A percentile compares a stretch with the other conserved stretches of the same genome.
Conservation (phyloP, 2,329 filamentous ascomycete genomes). For the Penicillium sp. region DNA sequence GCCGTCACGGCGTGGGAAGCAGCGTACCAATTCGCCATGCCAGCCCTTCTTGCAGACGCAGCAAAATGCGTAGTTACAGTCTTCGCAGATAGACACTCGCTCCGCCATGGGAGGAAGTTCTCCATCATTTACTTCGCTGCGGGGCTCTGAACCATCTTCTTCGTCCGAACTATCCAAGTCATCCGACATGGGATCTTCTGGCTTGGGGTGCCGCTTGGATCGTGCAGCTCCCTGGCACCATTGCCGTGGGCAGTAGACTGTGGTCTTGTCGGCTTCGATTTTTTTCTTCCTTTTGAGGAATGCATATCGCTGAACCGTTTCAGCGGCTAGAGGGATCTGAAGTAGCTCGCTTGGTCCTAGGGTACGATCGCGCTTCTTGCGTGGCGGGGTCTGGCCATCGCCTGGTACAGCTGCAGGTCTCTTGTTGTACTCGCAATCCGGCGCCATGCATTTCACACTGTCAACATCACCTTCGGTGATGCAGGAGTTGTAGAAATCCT, state of each 20-base stretch:
- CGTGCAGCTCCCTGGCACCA: slow-evolving; percentile 91
- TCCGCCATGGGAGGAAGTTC: slow-evolving; percentile 56
- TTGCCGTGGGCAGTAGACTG: slow-evolving; percentile 84
- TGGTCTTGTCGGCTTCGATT: slow-evolving; percentile 86
- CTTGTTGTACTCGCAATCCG: slow-evolving; percentile 71
- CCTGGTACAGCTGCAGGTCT: slow-evolving; percentile 19
- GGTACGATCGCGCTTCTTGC: slow-evolving; percentile 63
- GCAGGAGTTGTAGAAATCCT: slow-evolving; percentile 84
- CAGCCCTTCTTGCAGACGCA: slow-evolving; percentile 72
- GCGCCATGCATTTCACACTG: slow-evolving; percentile 75
- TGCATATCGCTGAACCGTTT: slow-evolving; percentile 80
- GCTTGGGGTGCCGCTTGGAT: slow-evolving; percentile 71
- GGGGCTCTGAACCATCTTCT: slow-evolving; percentile 46
- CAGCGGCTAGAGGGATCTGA: slow-evolving; percentile 69
- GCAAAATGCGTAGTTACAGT: slow-evolving; percentile 89
- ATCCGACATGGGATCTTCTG: slow-evolving; percentile 62
- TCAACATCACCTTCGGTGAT: slow-evolving; percentile 82
- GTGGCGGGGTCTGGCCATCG: slow-evolving; percentile 39
- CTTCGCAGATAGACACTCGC: slow-evolving; percentile 79
- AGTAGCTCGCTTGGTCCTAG: slow-evolving; percentile 82
- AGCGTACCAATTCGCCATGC: slow-evolving; percentile 85
- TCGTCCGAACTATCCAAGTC: slow-evolving; percentile 52
- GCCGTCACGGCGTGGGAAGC: slow-evolving; percentile 60
- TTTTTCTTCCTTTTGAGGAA: slow-evolving; percentile 88
- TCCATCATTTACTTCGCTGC: slow-evolving; percentile 33